These are phyloP conservation scores for Beauveria sp. DNA, from an alignment of 2,329 filamentous ascomycete species.

Conservation along the genomic window DNA sequence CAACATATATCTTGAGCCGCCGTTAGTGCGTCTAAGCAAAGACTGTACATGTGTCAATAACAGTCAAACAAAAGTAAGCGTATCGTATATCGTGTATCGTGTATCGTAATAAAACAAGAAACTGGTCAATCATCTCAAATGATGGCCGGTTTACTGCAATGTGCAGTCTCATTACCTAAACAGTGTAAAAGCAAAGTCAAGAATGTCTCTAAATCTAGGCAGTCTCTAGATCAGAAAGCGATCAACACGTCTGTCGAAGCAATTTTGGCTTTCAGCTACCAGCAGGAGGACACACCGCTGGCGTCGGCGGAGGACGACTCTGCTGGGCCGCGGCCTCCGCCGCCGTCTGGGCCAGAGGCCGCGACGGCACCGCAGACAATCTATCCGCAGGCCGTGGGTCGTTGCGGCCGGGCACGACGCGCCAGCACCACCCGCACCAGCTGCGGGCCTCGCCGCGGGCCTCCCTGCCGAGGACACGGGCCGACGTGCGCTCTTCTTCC, in stretches of 20 bases:
- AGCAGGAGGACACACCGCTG: too few relatives aligned
- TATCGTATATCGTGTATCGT: neutral
- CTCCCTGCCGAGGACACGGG: slow-evolving; percentile 61
- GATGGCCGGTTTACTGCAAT: neutral
- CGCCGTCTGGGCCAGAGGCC: too few relatives aligned
- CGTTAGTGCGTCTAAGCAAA: too few relatives aligned
- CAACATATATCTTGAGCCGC: too few relatives aligned
- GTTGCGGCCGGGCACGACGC: slow-evolving; percentile 57
- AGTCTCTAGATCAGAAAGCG: too few relatives aligned
- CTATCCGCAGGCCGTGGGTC: slow-evolving; percentile 25
- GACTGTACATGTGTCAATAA: too few relatives aligned
- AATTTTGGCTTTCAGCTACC: too few relatives aligned
- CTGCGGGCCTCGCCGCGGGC: slow-evolving; percentile 60
- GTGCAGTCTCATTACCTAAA: neutral
- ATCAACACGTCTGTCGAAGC: too few relatives aligned
- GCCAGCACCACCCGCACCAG: slow-evolving; percentile 89
- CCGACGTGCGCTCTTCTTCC: slow-evolving; percentile 59
- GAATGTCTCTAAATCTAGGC: neutral
- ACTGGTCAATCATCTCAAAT: neutral
- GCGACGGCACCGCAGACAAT: neutral
- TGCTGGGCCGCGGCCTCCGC: neutral
- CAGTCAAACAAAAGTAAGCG: too few relatives aligned
- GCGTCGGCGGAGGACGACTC: neutral
- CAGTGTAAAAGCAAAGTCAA: neutral
- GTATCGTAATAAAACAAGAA: neutral